Evolutionary conservation across 1,284 basidiomycete species (phyloP), one percentile per base, ranked within the genome.

Genomic region (Melampsora abietis-canadensis): DNA sequence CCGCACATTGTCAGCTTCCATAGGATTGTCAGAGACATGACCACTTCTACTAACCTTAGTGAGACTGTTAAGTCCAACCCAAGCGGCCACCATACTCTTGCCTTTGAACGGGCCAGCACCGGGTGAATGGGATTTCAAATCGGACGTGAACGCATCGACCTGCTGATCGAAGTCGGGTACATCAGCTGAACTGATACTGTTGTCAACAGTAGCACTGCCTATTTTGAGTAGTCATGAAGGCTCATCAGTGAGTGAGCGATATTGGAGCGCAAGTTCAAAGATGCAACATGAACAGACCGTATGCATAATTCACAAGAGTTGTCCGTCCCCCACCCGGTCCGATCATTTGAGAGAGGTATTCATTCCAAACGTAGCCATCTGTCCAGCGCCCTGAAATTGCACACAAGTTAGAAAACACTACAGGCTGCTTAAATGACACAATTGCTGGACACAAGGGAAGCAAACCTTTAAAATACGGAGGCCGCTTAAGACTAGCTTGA

Each of bases 171-270:
- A 48, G 37, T 73, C 69, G 46, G 69, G 69, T 5, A 73, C 69
- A 27, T 54, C 44, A 57, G 69, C 69, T 57, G 19, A 14, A 24
- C 59, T 65, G 34, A 65, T 44, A 17, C 21, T n/a, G 27, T 73
- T 73, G 27, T 64, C 61, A 19, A 73, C 69, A 30, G 69, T 73
- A n/a, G 62, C 69, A 47, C 69, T 62, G 14, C 69, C 69, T 73
- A 27, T 34, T 15, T 24, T 5, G 10, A 51, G 37, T n/a, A 54
- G 46, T 65, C 7, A 19, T 34, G 37, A 19, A 19, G 51, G 24
- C 24, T 27, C 19, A 54, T 19, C 27, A 57, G 15, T 57, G 6
- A 19, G 54, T 7, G 4, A 40, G 12, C 37, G 12, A 7, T 7
- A 40, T 12, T 12, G 4, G 37, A 12, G 6, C 37, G 37, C 37